These are phyloP conservation scores for Plasmodium cynomolgi DNA, from an alignment of 169 alveolate genomes.

Conservation along the genomic window DNA sequence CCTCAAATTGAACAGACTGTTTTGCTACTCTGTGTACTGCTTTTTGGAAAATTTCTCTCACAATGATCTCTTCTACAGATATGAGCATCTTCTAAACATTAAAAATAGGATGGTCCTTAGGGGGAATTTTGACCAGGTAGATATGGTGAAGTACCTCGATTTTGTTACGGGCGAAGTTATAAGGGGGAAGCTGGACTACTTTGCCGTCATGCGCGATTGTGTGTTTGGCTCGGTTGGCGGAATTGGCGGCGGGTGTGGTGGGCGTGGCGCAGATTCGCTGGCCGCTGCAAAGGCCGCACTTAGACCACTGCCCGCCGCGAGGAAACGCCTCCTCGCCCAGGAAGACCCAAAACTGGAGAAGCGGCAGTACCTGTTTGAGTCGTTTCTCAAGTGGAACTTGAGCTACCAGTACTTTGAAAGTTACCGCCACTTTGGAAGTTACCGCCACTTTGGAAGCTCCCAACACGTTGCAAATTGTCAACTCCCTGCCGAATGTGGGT, in stretches of 20 bases:
- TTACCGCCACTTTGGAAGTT: not conserved
- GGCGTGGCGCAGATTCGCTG: not conserved
- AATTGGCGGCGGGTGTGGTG: not conserved
- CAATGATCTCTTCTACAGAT: constrained; percentile 43
- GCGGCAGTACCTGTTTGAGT: constrained; percentile 20
- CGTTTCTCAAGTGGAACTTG: constrained; percentile 36
- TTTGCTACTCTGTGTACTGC: constrained; percentile 31
- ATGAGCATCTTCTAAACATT: constrained; percentile 12
- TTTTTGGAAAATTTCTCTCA: constrained; percentile 34
- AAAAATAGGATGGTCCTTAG: constrained; percentile 25
- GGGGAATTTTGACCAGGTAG: not conserved
- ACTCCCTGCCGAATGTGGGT: not conserved
- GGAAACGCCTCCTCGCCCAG: not conserved
- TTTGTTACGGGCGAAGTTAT: constrained; percentile 43
- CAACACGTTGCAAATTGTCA: not conserved
- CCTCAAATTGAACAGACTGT: constrained; percentile 24
- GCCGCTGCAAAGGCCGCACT: not conserved
- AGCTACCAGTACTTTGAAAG: constrained; percentile 39
- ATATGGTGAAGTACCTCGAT: constrained; percentile 33
- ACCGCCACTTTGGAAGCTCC: not conserved
- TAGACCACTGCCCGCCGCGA: constrained; percentile 4
- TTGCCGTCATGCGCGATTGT: constrained; percentile 18
- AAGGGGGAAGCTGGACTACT: not conserved
- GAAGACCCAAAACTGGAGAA: not conserved
- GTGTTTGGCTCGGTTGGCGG: not conserved